These are phyloP conservation scores for Creolimax fragrantissima DNA, from an alignment of 78 protist species.

Conservation along the genomic window DNA sequence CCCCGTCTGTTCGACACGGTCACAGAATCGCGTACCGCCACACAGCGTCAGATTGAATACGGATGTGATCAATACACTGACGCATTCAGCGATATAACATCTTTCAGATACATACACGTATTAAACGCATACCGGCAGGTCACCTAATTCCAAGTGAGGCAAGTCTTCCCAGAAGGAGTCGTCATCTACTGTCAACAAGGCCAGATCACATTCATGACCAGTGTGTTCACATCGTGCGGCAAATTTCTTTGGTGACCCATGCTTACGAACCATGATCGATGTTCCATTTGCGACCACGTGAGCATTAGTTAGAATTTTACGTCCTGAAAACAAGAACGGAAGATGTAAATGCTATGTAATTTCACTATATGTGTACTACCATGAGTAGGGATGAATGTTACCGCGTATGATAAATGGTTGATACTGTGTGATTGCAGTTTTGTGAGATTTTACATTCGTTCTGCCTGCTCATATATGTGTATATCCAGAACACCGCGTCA, in stretches of 20 bases:
- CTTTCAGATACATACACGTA: neutral
- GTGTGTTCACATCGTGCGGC: constrained; percentile 9
- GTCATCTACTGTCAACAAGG: constrained; percentile 16
- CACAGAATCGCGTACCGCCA: neutral
- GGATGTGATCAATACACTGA: too few species aligned
- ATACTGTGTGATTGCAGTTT: too few species aligned
- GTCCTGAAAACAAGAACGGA: too few species aligned
- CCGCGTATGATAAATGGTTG: too few species aligned
- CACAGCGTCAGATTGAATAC: too few species aligned
- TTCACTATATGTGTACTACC: too few species aligned
- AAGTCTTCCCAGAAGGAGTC: constrained; percentile 37
- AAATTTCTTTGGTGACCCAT: constrained; percentile 20
- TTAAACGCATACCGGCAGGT: neutral
- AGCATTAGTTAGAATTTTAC: constrained; percentile 35
- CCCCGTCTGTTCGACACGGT: neutral
- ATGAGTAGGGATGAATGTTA: too few species aligned
- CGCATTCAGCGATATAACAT: neutral
- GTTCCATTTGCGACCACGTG: constrained; percentile 33
- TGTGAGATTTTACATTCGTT: too few species aligned
- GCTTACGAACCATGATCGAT: constrained; percentile 29
- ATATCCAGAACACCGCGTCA: too few species aligned
- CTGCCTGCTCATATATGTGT: too few species aligned
- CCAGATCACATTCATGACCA: constrained; percentile 43
- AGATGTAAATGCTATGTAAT: too few species aligned
- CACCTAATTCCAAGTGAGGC: neutral